Evolutionary conservation across 768 basidiomycete species (phyloP).

Genomic region (Amanita subjunquillea): DNA sequence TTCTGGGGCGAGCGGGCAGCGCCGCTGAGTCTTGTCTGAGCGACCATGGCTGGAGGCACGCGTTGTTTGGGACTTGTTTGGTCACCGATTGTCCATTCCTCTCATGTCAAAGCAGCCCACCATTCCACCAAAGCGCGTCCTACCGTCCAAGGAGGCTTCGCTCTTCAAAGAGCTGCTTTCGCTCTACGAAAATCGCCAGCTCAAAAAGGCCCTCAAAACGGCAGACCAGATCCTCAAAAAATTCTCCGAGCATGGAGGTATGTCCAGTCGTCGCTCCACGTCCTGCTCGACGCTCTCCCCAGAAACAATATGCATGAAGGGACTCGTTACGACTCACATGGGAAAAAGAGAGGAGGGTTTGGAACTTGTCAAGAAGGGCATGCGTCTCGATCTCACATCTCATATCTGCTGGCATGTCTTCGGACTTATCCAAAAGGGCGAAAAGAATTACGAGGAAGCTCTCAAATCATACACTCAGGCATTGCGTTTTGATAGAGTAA

Average conservation of each 20-base stretch:
- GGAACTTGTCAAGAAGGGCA: conserved; percentile 76
- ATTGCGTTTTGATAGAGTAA: conserved; percentile 79
- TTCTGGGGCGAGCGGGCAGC: conserved; percentile 31
- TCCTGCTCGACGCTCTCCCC: conserved; percentile 5
- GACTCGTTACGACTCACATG: conserved; percentile 75
- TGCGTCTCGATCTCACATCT: conserved; percentile 70
- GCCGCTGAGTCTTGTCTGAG: conserved; percentile 58
- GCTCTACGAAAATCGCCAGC: conserved; percentile 81
- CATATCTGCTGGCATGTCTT: conserved; percentile 99
- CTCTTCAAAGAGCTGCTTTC: conserved; percentile 83
- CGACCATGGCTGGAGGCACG: conserved; percentile 46
- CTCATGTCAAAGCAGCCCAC: conserved; percentile 27
- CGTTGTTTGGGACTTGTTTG: conserved; percentile 27
- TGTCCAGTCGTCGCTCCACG: not conserved
- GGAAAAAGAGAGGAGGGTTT: conserved; percentile 74
- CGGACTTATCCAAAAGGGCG: conserved; percentile 87
- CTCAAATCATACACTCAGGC: conserved; percentile 89
- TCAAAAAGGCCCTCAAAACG: conserved; percentile 83
- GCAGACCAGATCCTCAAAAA: conserved; percentile 94
- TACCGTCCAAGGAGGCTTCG: conserved; percentile 75
- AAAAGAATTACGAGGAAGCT: conserved; percentile 93
- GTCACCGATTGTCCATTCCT: conserved; percentile 1
- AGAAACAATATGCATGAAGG: conserved; percentile 98
- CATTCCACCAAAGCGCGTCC: conserved; percentile 37
- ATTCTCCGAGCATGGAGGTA: conserved; percentile 92